Evolutionary conservation across 2,329 filamentous ascomycete genomes (phyloP).

Genomic region (Xylaria sp.): DNA sequence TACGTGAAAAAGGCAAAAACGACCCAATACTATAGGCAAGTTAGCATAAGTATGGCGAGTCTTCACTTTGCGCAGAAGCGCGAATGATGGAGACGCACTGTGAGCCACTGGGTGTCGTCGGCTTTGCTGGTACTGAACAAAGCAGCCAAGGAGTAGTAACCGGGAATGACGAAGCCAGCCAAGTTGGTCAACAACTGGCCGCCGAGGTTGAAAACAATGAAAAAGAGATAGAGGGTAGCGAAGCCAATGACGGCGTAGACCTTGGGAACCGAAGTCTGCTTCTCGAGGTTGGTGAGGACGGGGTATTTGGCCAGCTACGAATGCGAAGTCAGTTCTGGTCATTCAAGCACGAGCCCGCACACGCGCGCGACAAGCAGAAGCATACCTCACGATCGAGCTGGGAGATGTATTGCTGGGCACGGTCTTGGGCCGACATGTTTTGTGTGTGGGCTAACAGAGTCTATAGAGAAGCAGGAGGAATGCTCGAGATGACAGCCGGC

Average conservation of each 20-base stretch:
- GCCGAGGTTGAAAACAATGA: conserved; percentile 92
- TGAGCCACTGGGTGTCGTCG: conserved; percentile 86
- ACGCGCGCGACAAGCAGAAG: conserved; percentile 5
- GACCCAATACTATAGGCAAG: conserved; percentile 78
- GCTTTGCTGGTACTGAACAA: conserved; percentile 77
- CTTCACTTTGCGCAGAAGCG: conserved; percentile 22
- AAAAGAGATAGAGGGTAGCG: conserved; percentile 84
- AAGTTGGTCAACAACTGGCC: conserved; percentile 89
- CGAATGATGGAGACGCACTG: conserved; percentile 62
- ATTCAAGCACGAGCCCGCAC: conserved; percentile 35
- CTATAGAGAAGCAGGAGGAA: conserved; percentile 28
- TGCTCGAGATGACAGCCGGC: conserved; percentile 22
- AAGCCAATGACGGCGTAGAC: conserved; percentile 83
- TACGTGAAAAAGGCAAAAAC: conserved; percentile 83
- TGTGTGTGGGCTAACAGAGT: conserved; percentile 37
- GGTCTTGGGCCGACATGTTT: conserved; percentile 80
- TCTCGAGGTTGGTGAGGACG: conserved; percentile 85
- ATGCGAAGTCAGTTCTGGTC: conserved; percentile 38
- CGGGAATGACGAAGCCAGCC: conserved; percentile 83
- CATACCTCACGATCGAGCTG: conserved; percentile 86
- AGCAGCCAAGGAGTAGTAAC: conserved; percentile 84
- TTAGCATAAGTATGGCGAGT: conserved; percentile 45
- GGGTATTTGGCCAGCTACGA: conserved; percentile 86
- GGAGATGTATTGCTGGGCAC: conserved; percentile 79
- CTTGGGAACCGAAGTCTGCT: conserved; percentile 84